Conservation (phyloP, 371 early-diverging fungal genomes). For the Mucor mucedo region DNA sequence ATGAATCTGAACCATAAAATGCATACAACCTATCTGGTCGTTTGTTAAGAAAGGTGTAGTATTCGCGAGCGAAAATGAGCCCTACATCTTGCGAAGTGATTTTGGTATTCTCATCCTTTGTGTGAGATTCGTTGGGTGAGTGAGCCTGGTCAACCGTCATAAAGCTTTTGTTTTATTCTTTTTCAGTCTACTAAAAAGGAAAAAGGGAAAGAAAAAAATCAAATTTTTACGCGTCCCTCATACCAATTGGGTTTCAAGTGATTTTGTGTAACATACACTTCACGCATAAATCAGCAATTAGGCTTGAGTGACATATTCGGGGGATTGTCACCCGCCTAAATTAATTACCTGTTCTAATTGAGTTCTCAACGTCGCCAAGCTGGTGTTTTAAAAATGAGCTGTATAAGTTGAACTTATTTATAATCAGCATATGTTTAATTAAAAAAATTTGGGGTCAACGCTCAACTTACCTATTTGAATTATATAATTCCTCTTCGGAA, state of each 20-base stretch:
- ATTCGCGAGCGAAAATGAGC: slow-evolving; percentile 94
- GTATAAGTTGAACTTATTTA: too few species aligned
- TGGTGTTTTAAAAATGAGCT: too few species aligned
- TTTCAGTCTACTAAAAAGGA: not conserved
- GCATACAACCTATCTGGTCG: slow-evolving; percentile 82
- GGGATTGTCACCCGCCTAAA: too few species aligned
- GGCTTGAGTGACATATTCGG: too few species aligned
- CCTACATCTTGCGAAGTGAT: slow-evolving; percentile 76
- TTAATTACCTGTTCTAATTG: too few species aligned
- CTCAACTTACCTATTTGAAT: too few species aligned
- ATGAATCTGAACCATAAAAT: slow-evolving; percentile 87
- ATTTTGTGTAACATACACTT: not conserved
- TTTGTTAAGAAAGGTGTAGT: slow-evolving; percentile 92
- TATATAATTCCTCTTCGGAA: too few species aligned
- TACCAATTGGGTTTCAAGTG: not conserved
- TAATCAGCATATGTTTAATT: too few species aligned
- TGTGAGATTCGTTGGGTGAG: not conserved
- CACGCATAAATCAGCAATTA: not conserved
- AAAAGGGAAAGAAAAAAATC: not conserved
- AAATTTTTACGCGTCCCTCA: not conserved
- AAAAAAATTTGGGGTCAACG: too few species aligned
- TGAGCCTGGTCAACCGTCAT: not conserved
- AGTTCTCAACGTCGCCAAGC: too few species aligned
- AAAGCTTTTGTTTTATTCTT: not conserved
- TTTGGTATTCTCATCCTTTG: not conserved